Base-by-base conservation (phyloP, 257 asterid species). In the Gynochthodes officinalis region DNA sequence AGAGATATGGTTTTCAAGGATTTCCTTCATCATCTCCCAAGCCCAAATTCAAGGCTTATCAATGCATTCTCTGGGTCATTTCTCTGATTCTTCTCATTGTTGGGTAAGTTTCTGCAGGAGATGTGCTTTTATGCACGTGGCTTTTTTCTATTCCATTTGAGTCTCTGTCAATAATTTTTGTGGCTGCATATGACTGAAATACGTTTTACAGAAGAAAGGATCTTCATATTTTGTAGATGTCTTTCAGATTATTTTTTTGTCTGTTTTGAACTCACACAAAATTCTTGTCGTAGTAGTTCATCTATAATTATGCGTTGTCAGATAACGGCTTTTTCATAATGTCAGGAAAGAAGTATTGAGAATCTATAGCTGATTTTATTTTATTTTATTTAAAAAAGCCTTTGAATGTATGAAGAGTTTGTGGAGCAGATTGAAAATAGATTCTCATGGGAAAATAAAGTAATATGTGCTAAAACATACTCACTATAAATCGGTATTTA, bases 41-140 rank as follows among this genome's bases (percentile, higher is more conserved):
- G 75, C 86, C 86, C 4, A 91, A 87, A 72, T 94, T 87, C 81
- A 94, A 91, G 88, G 55, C 76, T 1, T 94, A 94, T 79, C 99
- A 91, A 76, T 82, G 85, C 75, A 63, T 89, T 40, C 90, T 91
- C 39, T 88, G 92, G 95, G 80, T 89, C 79, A 63, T 89, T 59
- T 87, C 99, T 21, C 65, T 91, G 65, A 68, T 86, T 84, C 82
- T 91, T 81, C 84, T 94, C 67, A 73, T 94, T 60, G 76, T 78
- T 8, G 90, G 99, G 99, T 94, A 84, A 61, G 96, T 57, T 30
- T 70, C 60, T 33, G 43, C 58, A 10, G 61, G 63, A 27, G 25
- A 9, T 25, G 18, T 65, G 16, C 49, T 25, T 65, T 54, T 63
- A 59, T 4, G 66, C 30, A 2, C 7, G 19, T 23, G 32, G 37